Evolutionary conservation across 352 stramenopile genomes (phyloP), one percentile per base, ranked within the genome.

Genomic region (Globisporangium spiculum): DNA sequence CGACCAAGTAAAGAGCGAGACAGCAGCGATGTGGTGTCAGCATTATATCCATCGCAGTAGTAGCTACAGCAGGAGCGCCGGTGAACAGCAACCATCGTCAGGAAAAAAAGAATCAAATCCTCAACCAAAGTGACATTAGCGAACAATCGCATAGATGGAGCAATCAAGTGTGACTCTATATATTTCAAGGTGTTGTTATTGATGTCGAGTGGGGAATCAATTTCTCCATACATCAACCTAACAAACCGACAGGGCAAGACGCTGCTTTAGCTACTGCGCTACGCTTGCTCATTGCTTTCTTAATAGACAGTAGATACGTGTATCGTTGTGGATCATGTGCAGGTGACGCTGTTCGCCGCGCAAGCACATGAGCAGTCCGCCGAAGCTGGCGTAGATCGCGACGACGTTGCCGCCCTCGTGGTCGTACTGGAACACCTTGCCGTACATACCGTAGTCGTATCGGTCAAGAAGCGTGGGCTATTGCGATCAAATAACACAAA

Each of bases 401-500:
- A 98, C 90, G 66, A 91, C 89, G 69, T 96, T 97, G 76, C 96
- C 94, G 64, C 96, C 97, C 68, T 98, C 88, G 78, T 99, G 96
- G 69, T 97, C 88, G 72, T 99, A 98, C 77, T 98, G 92, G 85
- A 99, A 99, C 30, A 99, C 93, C 69, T 98, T 97, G 72, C 97
- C 97, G 81, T 99, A 98, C 96, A 99, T 99, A 44, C 98, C 97
- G 77, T 99, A 99, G 83, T 99, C 97, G 75, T 99, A 99, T 69
- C 98, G 96, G 79, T 99, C 96, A 56, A 98, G 84, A 36, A 99
- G 84, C 27, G 94, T 98, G 32, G 93, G 85, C 81, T 46, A 16
- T 46, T 86, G 53, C 36, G 70, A 12, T 38, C 20, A 10, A 41
- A 30, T 71, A 4, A 18, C 9, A 64, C 38, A 44, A 9, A 50